Conservation (phyloP, 306 rosid species). For the Heteromeles arbutifolia region DNA sequence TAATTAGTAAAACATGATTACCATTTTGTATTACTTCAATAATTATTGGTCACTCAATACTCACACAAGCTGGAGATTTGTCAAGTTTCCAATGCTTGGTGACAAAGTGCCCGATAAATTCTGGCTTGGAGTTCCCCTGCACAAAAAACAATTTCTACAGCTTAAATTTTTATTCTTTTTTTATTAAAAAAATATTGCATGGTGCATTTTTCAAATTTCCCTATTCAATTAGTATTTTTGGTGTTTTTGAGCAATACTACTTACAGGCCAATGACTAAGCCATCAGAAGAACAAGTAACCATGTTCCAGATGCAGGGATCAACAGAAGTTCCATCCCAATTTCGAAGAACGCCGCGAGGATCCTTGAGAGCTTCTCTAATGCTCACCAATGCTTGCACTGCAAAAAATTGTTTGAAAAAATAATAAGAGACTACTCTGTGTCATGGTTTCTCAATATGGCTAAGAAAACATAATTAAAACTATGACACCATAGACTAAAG, state of each 20-base stretch:
- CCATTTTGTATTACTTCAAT: background rate
- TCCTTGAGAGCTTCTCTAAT: conserved; percentile 48
- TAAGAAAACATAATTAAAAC: background rate
- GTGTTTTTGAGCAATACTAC: conserved; percentile 8
- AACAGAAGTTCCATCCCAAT: conserved; percentile 78
- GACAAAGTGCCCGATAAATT: conserved; percentile 75
- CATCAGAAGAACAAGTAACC: conserved; percentile 77
- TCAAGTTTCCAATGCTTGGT: conserved; percentile 75
- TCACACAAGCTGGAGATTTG: conserved; percentile 68
- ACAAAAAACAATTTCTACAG: conserved; percentile 14
- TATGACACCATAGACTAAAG: no score
- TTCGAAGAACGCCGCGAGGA: conserved; percentile 51
- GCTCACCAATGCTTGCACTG: conserved; percentile 70
- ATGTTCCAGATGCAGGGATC: conserved; percentile 92
- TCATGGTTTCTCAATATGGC: background rate
- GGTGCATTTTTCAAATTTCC: background rate
- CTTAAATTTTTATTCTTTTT: background rate
- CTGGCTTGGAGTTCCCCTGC: conserved; percentile 82
- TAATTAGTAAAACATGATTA: background rate
- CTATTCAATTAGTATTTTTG: background rate
- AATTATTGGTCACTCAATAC: conserved; percentile 16
- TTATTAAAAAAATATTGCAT: background rate
- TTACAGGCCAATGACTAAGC: conserved; percentile 59
- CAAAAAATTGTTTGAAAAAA: background rate
- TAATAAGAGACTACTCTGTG: background rate